A percentile compares a stretch with the other conserved stretches of the same genome.
Conservation (phyloP, 371 early-diverging fungal genomes). For the Thermomucor indicae-seudaticae region DNA sequence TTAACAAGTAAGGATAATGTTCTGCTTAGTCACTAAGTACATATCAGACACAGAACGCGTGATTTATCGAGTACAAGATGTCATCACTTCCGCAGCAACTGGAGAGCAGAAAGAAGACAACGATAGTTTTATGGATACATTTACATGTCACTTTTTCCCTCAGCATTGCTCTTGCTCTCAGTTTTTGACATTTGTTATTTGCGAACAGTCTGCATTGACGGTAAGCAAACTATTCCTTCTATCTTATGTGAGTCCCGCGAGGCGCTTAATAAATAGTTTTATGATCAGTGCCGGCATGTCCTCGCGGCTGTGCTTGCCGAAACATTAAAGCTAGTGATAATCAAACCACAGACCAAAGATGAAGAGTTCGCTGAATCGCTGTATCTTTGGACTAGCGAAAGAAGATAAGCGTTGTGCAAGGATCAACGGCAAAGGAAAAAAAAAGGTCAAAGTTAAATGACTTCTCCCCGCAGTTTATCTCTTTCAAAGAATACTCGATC, state of each 20-base stretch:
- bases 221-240: constrained; percentile 4
- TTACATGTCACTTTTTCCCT: constrained; percentile 16
- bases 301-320: constrained; percentile 15
- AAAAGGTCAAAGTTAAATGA: no score
- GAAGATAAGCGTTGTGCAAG: no score
- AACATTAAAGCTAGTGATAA: not conserved
- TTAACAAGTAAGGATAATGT: not conserved
- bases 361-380: constrained; percentile 16
- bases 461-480: no score
- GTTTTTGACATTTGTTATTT: constrained; percentile 9
- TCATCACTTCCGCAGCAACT: constrained; percentile 1
- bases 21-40: not conserved
- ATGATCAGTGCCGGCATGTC: constrained; percentile 18
- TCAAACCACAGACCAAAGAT: constrained; percentile 1
- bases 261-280: not conserved
- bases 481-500: no score
- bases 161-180: constrained; percentile 17
- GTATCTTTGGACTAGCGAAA: constrained; percentile 13
- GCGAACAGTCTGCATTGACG: constrained; percentile 1
- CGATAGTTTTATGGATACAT: no score
- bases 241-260: no score
- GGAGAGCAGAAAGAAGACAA: not conserved
- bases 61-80: constrained; percentile 18
- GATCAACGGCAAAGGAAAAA: no score
- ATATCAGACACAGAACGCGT: constrained; percentile 13